Conservation (phyloP, 345 rosid genomes). For the Salix viminalis region DNA sequence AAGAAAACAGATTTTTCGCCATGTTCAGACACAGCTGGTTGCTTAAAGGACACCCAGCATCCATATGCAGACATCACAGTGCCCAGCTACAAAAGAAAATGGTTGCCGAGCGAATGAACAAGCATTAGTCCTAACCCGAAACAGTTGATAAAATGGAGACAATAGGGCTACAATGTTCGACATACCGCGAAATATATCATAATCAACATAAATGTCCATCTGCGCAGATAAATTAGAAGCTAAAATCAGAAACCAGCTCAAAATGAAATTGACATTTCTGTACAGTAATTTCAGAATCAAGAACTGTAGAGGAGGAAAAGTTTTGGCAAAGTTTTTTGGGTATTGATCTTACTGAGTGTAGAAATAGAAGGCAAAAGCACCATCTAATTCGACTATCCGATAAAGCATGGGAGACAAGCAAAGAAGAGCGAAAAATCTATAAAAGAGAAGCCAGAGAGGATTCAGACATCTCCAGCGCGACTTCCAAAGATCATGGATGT, state of each 20-base stretch:
- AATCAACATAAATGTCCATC: conserved; percentile 84
- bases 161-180: conserved; percentile 2
- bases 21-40: conserved; percentile 14
- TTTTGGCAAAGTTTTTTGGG: background rate
- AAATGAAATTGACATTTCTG: background rate
- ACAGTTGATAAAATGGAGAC: background rate
- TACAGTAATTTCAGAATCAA: background rate
- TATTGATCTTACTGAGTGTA: conserved; percentile 34
- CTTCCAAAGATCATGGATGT: conserved; percentile 23
- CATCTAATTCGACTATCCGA: conserved; percentile 19
- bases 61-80: conserved; percentile 63
- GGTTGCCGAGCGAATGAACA: background rate
- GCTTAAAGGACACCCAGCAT: conserved; percentile 49
- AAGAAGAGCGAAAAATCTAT: conserved; percentile 31
- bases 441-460: conserved; percentile 31
- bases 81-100: conserved; percentile 47
- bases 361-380: conserved; percentile 40
- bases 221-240: conserved; percentile 40
- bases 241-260: background rate
- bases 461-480: conserved; percentile 34
- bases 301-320: background rate
- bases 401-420: conserved; percentile 21
- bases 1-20: conserved; percentile 19
- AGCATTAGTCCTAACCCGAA: background rate
- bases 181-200: conserved; percentile 88